Evolutionary conservation across 2,329 filamentous ascomycete species (phyloP), one percentile per base, ranked within the genome.

Genomic region (Paecilomyces niveus): DNA sequence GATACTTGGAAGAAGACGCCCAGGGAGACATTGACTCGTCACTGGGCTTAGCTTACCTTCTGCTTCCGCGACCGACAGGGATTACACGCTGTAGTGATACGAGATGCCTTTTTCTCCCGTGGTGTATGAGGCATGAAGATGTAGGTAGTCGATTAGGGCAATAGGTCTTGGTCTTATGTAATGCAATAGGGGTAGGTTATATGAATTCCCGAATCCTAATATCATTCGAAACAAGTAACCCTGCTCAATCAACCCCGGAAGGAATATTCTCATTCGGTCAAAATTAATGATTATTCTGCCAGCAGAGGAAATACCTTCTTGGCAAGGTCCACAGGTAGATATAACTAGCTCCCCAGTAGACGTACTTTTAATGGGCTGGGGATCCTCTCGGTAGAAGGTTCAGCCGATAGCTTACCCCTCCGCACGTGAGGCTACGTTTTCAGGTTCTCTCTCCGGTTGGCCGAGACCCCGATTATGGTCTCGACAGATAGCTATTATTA

Each of bases 21-120:
- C n/a, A n/a, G n/a, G n/a, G n/a, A n/a, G n/a, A n/a, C 35, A 62
- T 54, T 56, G 33, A 53, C 21, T 6, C 18, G 18, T 13, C 26
- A 50, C 22, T 32, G 50, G n/a, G 31, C 7, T 26, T 10, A 22
- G 13, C 64, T 49, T 58, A 76, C 75, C 69, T 76, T 78, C 58
- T 78, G 75, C 62, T 77, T 78, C 45, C 74, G 70, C 3, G 70
- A 67, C 7, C 75, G 71, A 61, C 76, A 77, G 1, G 72, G 67
- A 60, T 75, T 75, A 58, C 75, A 78, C 4, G 75, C 74, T 0
- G 69, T 70, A 18, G 74, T 76, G 50, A 75, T 76, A 8, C 75
- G 70, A 10, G 70, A 69, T 15, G 64, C 65, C 63, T 65, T 71
- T 58, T 65, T 73, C 52, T 55, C 56, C 22, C 62, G 63, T 33